Percentiles rank a stretch among this genome's conserved stretches.
Evolutionary conservation across 2,329 filamentous ascomycete species (phyloP).

Genomic region (Scedosporium dehoogii): DNA sequence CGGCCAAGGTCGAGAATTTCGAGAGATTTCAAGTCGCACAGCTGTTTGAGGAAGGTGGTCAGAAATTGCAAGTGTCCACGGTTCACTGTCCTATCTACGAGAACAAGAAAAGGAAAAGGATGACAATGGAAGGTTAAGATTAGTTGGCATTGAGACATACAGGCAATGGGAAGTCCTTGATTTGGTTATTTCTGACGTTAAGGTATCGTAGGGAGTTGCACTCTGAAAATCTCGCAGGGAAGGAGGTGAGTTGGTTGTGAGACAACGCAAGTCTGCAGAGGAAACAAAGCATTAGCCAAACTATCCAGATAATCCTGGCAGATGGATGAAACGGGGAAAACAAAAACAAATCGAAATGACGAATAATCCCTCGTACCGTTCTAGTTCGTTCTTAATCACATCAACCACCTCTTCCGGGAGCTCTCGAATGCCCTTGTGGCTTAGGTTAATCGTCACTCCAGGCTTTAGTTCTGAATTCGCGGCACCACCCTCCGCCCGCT

Average conservation of each 20-base stretch:
- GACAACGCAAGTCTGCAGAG: constrained; percentile 60
- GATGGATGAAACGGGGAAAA: not conserved
- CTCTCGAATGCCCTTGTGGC: constrained; percentile 61
- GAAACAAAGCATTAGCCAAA: constrained; percentile 1
- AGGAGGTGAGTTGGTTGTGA: constrained; percentile 65
- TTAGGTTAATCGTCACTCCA: constrained; percentile 69
- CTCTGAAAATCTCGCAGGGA: constrained; percentile 63
- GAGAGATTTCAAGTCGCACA: constrained; percentile 75
- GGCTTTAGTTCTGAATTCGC: constrained; percentile 42
- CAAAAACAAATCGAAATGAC: not conserved
- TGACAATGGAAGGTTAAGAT: not conserved
- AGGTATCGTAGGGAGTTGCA: constrained; percentile 71
- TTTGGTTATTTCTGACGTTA: constrained; percentile 68
- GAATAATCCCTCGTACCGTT: constrained; percentile 43
- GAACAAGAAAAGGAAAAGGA: not conserved
- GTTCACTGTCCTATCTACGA: not conserved
- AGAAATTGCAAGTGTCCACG: not conserved
- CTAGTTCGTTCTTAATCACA: constrained; percentile 63
- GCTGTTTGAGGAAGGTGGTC: constrained; percentile 35
- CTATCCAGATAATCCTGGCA: not conserved
- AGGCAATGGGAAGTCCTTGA: constrained; percentile 51
- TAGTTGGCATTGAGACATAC: constrained; percentile 24
- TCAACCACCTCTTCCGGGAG: constrained; percentile 66
- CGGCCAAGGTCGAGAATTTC: constrained; percentile 89
- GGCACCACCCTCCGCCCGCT: constrained; percentile 32